A percentile compares a stretch with the other conserved stretches of the same genome.
These are phyloP conservation scores for Orbilia oligospora DNA, from an alignment of 2,329 filamentous ascomycete genomes.

Conservation along the genomic window DNA sequence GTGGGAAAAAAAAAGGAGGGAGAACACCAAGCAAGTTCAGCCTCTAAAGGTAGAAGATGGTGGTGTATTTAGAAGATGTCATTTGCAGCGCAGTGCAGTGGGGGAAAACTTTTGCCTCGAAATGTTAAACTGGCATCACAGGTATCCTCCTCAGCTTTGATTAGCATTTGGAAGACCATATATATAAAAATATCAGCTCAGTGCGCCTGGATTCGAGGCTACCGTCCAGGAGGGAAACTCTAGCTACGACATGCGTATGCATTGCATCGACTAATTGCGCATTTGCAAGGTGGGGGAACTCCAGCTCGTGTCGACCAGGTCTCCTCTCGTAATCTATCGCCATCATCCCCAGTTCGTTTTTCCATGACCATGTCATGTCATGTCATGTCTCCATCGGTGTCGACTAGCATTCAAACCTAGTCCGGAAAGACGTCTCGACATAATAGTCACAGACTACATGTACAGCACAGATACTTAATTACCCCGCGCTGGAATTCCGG, in stretches of 20 bases:
- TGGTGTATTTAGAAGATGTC: slow-evolving; percentile 6
- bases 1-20: background rate
- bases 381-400: background rate
- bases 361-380: background rate
- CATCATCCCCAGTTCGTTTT: background rate
- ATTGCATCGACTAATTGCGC: slow-evolving; percentile 4
- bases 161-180: background rate
- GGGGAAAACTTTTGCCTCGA: slow-evolving; percentile 6
- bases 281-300: slow-evolving; percentile 34
- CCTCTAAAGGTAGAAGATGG: no score
- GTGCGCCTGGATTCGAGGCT: no score
- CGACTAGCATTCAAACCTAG: slow-evolving; percentile 5
- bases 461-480: background rate
- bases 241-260: background rate
- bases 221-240: background rate
- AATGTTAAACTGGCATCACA: no score
- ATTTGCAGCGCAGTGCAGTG: no score
- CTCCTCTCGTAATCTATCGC: slow-evolving; percentile 9
- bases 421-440: background rate
- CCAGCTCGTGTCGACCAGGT: slow-evolving; percentile 37
- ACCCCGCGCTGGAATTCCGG: slow-evolving; percentile 57
- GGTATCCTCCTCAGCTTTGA: no score
- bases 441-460: background rate
- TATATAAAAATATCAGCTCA: slow-evolving; percentile 2
- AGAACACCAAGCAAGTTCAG: background rate